Evolutionary conservation across 2,329 filamentous ascomycete species (phyloP).

Genomic region (Boeremia exigua): DNA sequence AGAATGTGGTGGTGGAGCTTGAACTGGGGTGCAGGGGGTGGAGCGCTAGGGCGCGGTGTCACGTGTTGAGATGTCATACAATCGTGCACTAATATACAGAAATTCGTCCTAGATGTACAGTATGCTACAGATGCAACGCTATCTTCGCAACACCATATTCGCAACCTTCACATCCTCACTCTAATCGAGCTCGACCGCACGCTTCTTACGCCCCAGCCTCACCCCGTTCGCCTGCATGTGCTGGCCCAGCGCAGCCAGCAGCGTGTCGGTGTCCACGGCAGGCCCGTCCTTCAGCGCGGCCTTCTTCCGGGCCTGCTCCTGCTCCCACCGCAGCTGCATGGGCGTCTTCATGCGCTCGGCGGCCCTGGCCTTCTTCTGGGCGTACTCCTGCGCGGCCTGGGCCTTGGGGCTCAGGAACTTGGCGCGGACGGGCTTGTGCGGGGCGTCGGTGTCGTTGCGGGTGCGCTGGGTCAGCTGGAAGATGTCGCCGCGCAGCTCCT

Average conservation of each 20-base stretch:
- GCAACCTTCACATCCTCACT: not conserved
- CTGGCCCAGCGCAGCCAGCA: constrained; percentile 52
- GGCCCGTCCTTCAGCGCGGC: constrained; percentile 23
- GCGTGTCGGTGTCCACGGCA: constrained; percentile 39
- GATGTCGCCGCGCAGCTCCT: constrained; percentile 78
- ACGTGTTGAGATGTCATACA: not conserved
- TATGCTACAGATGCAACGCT: constrained; percentile 24
- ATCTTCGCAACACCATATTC: no score
- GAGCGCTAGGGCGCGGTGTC: not conserved
- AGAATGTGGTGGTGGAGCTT: not conserved
- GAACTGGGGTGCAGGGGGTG: not conserved
- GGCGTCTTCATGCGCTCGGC: constrained; percentile 42
- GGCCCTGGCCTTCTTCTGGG: constrained; percentile 23
- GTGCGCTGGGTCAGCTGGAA: constrained; percentile 70
- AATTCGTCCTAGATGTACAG: constrained; percentile 29
- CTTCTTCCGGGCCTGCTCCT: constrained; percentile 35
- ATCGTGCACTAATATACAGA: constrained; percentile 8
- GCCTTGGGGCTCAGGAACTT: constrained; percentile 16
- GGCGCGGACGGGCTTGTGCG: constrained; percentile 7
- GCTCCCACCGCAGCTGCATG: constrained; percentile 44
- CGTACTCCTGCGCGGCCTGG: constrained; percentile 37
- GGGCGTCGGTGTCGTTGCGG: constrained; percentile 45
- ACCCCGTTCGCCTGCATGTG: constrained; percentile 44
- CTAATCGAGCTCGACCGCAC: no score
- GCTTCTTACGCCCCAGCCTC: constrained; percentile 25